A percentile compares a stretch with the other conserved stretches of the same genome.
Evolutionary conservation across 192 early-diverging fungal species (phyloP).

Genomic region (Lobulomyces angularis): DNA sequence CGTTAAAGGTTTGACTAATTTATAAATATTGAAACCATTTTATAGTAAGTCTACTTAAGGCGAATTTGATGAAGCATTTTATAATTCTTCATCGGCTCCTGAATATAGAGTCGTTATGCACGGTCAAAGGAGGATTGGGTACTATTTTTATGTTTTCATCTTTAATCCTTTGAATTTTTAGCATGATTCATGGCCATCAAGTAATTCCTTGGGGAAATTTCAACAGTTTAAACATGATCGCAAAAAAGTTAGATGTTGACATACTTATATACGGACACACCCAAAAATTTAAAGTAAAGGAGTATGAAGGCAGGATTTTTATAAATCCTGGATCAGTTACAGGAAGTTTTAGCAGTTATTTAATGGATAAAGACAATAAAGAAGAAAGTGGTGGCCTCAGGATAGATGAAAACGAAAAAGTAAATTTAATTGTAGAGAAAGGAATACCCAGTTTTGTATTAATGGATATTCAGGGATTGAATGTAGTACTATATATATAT

Average conservation of each 20-base stretch:
- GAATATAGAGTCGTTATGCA: slow-evolving; percentile 34
- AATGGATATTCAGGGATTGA: slow-evolving; percentile 75
- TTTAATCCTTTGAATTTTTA: too few species aligned
- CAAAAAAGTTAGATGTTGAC: slow-evolving; percentile 84
- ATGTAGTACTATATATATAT: slow-evolving; percentile 82
- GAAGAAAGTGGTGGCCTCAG: slow-evolving; percentile 5
- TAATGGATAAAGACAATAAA: neutral
- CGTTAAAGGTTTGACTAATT: too few species aligned
- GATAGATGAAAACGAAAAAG: slow-evolving; percentile 9
- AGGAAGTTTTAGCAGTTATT: slow-evolving; percentile 48
- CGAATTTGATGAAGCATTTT: slow-evolving; percentile 60
- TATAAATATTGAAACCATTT: too few species aligned
- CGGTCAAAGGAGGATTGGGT: slow-evolving; percentile 27
- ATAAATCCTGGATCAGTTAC: slow-evolving; percentile 94
- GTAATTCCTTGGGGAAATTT: slow-evolving; percentile 56
- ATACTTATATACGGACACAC: slow-evolving; percentile 79
- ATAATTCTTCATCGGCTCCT: slow-evolving; percentile 12
- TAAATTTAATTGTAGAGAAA: slow-evolving; percentile 3
- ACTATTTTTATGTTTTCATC: too few species aligned
- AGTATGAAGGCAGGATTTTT: slow-evolving; percentile 82
- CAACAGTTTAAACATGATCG: slow-evolving; percentile 47
- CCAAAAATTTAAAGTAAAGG: slow-evolving; percentile 83
- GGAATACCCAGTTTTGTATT: slow-evolving; percentile 82
- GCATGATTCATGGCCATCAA: slow-evolving; percentile 79
- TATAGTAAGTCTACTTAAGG: too few species aligned